Evolutionary conservation across 2,329 filamentous ascomycete genomes (phyloP), one percentile per base, ranked within the genome.

Genomic region (Kalaharituber pfeilii): DNA sequence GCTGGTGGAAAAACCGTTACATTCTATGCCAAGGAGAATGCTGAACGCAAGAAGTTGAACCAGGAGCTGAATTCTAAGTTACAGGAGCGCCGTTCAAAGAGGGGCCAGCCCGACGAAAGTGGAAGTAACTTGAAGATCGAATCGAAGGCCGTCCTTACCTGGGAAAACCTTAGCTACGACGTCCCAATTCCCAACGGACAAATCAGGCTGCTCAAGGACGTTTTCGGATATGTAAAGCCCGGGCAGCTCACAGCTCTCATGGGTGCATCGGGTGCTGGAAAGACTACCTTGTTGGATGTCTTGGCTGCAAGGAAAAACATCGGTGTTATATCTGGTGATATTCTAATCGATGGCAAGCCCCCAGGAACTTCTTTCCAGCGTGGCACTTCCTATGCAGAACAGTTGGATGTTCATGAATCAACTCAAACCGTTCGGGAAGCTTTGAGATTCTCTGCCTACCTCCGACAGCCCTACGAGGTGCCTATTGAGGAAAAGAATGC

Each of bases 251-350:
- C 83, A 2, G 84, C 84, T 2, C 71, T 91, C 1, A 87, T 91
- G 82, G 85, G 85, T 36, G 80, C 81, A 5, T 86, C 82, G 4
- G 84, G 84, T n/a, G 86, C 86, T 3, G 86, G 86, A 50, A 94
- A 94, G 70, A 91, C 86, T 0, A 93, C 86, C 0, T 71, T 93
- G 0, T 71, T 94, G 2, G 84, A 94, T 63, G 84, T 89, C 1
- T 71, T 93, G 9, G 79, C 80, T 1, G 70, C 74, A 4, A 69
- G 80, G 54, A 80, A 79, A 66, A 81, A 76, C 59, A 78, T 81
- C 57, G 79, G 80, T 59, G 76, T 80, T 4, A 76, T 82, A 51
- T 69, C 68, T 29, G 80, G 80, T 42, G 76, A 81, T 57, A 75
- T 79, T 52, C 70, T 82, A 20, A 73, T 82, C 7, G 78, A 82